phyloP scores from a whole-genome alignment of 116 monocot species.

The Trichopus zeylanicus region DNA sequence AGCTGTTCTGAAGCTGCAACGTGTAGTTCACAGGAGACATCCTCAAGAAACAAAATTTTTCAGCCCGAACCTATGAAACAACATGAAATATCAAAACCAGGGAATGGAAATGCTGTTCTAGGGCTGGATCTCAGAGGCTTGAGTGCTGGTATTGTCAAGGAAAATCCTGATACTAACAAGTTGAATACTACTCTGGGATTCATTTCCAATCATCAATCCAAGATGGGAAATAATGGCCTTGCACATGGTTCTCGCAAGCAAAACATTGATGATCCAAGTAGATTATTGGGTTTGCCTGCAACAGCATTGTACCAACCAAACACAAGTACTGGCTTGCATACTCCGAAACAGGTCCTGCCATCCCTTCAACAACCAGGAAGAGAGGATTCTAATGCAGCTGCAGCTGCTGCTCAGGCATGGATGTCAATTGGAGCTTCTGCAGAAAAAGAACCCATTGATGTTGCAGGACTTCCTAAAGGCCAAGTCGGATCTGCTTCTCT shows the following conservation, averaged over 20 bases:
- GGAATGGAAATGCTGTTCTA: constrained; percentile 6
- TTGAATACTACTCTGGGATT: constrained; percentile 17
- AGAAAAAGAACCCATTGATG: constrained; percentile 18
- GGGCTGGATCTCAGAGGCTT: constrained; percentile 6
- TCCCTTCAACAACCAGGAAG: constrained; percentile 13
- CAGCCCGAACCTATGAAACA: constrained; percentile 15
- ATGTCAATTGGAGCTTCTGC: constrained; percentile 44
- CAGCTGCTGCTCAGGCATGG: constrained; percentile 40
- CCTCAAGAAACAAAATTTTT: constrained; percentile 7
- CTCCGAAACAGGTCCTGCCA: constrained; percentile 15
- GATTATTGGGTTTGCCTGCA: constrained; percentile 19
- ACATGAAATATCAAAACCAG: constrained; percentile 7
- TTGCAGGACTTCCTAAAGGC: constrained; percentile 4
- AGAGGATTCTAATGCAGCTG: constrained; percentile 27
- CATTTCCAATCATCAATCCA: constrained; percentile 30
- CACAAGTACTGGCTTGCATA: constrained; percentile 6
- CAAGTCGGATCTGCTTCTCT: constrained; percentile 19
- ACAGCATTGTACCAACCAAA: constrained; percentile 22
- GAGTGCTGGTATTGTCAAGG: constrained; percentile 1
- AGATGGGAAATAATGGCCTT: constrained; percentile 4
- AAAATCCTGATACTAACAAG: constrained; percentile 1
- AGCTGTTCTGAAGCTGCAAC: constrained; percentile 3
- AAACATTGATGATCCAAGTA: constrained; percentile 23
- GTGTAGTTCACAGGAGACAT: constrained; percentile 5
- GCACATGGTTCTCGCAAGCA: constrained; percentile 19